Evolutionary conservation across 1,139 yeast species (phyloP).

Genomic region (Nakaseomyces bracarensis): DNA sequence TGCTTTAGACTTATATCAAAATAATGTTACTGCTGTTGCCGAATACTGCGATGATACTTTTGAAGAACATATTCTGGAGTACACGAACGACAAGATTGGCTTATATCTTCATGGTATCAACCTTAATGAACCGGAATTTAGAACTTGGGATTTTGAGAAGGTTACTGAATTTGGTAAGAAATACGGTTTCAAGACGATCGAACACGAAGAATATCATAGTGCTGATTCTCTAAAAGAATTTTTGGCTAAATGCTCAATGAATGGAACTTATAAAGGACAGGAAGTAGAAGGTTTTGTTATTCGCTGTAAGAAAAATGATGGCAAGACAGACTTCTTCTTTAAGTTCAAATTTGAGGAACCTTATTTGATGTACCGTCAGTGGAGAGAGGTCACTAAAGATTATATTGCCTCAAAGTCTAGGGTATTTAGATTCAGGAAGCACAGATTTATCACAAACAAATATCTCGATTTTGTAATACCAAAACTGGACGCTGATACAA

Average conservation of each 20-base stretch:
- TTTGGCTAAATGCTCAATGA: slow-evolving; percentile 48
- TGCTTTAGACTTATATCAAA: slow-evolving; percentile 44
- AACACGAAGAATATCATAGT: slow-evolving; percentile 37
- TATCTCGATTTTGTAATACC: slow-evolving; percentile 62
- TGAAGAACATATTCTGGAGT: slow-evolving; percentile 89
- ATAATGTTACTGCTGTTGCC: slow-evolving; percentile 75
- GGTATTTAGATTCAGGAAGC: slow-evolving; percentile 42
- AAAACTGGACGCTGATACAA: slow-evolving; percentile 41
- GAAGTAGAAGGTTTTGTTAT: slow-evolving; percentile 94
- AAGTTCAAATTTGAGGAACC: slow-evolving; percentile 96
- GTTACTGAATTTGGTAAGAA: slow-evolving; percentile 53
- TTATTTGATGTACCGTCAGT: slow-evolving; percentile 77
- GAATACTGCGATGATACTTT: slow-evolving; percentile 89
- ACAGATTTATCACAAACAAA: slow-evolving; percentile 51
- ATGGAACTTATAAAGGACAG: slow-evolving; percentile 61
- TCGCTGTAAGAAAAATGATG: slow-evolving; percentile 39
- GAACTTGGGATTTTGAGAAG: slow-evolving; percentile 51
- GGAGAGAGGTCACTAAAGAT: slow-evolving; percentile 76
- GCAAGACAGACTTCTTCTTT: slow-evolving; percentile 56
- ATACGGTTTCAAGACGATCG: slow-evolving; percentile 66
- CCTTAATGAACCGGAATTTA: slow-evolving; percentile 52
- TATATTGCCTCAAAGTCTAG: slow-evolving; percentile 42
- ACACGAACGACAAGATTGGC: slow-evolving; percentile 58
- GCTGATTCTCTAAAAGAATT: slow-evolving; percentile 41
- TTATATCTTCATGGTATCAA: slow-evolving; percentile 86